A percentile compares a stretch with the other conserved stretches of the same genome.
Evolutionary conservation across 2,329 filamentous ascomycete genomes (phyloP).

Genomic region (Paecilomyces sp.): DNA sequence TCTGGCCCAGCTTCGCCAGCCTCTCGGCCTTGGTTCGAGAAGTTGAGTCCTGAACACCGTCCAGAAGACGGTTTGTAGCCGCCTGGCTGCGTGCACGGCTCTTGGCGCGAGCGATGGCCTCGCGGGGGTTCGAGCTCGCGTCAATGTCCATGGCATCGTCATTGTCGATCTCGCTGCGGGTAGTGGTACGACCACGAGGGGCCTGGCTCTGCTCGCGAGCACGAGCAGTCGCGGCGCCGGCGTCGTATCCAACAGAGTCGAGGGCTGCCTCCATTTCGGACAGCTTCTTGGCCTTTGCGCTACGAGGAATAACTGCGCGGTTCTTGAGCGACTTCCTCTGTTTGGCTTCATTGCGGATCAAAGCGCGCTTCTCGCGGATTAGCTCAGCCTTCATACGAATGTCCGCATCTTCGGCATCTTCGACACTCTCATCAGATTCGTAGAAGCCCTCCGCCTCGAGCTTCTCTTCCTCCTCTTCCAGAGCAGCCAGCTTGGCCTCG

Average conservation of each 20-base stretch:
- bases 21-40: slow-evolving; percentile 74
- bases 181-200: slow-evolving; percentile 64
- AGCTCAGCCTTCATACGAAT: slow-evolving; percentile 85
- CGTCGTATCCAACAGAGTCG: slow-evolving; percentile 78
- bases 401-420: slow-evolving; percentile 83
- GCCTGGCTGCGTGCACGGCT: slow-evolving; percentile 57
- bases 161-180: slow-evolving; percentile 58
- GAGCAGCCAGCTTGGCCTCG: slow-evolving; percentile 78
- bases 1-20: slow-evolving; percentile 82
- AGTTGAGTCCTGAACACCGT: slow-evolving; percentile 57
- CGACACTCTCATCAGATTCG: slow-evolving; percentile 73
- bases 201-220: slow-evolving; percentile 53
- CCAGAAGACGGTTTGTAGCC: slow-evolving; percentile 39
- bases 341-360: slow-evolving; percentile 89
- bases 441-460: slow-evolving; percentile 91
- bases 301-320: slow-evolving; percentile 83
- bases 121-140: slow-evolving; percentile 25
- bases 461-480: slow-evolving; percentile 93
- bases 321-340: slow-evolving; percentile 98
- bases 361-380: slow-evolving; percentile 87
- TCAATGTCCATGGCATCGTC: slow-evolving; percentile 61
- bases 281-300: slow-evolving; percentile 70
- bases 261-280: slow-evolving; percentile 82
- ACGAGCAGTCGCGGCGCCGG: slow-evolving; percentile 64
- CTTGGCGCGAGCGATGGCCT: slow-evolving; percentile 60